These are phyloP conservation scores for Corylus heterophylla DNA, from an alignment of 306 rosid genomes.

Conservation along the genomic window DNA sequence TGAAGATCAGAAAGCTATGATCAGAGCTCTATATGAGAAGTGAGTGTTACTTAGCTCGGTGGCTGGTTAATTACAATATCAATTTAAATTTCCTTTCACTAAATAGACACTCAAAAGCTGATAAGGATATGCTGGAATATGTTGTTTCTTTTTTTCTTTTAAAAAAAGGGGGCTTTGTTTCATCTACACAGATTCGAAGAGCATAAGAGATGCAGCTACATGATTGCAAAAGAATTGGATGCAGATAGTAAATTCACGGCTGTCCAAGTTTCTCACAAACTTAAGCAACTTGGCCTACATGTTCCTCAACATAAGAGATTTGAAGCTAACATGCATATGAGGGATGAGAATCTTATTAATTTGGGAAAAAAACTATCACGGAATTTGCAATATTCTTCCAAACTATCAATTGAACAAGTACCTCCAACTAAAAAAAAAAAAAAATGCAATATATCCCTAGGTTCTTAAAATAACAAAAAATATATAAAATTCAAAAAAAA, in stretches of 20 bases:
- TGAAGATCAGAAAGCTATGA: conserved; percentile 72
- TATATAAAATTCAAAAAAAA: no score
- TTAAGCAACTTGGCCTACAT: conserved; percentile 78
- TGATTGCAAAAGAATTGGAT: conserved; percentile 87
- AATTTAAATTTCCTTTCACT: conserved; percentile 8
- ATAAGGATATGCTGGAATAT: neutral
- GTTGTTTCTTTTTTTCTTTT: neutral
- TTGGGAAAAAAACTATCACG: no score
- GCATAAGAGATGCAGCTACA: conserved; percentile 71
- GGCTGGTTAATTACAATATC: neutral
- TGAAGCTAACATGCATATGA: conserved; percentile 28
- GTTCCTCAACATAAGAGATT: conserved; percentile 53
- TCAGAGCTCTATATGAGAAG: conserved; percentile 76
- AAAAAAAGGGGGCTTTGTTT: conserved; percentile 1
- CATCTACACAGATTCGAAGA: conserved; percentile 63
- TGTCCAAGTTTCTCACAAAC: conserved; percentile 75
- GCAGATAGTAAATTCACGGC: conserved; percentile 62
- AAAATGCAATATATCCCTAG: no score
- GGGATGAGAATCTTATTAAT: conserved; percentile 28
- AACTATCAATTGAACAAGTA: no score
- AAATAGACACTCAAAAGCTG: neutral
- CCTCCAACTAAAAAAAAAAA: no score
- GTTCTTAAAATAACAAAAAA: no score
- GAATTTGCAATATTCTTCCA: no score
- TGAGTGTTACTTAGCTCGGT: conserved; percentile 52